Conservation (phyloP, 257 asterid genomes). For the Solanum etuberosum region DNA sequence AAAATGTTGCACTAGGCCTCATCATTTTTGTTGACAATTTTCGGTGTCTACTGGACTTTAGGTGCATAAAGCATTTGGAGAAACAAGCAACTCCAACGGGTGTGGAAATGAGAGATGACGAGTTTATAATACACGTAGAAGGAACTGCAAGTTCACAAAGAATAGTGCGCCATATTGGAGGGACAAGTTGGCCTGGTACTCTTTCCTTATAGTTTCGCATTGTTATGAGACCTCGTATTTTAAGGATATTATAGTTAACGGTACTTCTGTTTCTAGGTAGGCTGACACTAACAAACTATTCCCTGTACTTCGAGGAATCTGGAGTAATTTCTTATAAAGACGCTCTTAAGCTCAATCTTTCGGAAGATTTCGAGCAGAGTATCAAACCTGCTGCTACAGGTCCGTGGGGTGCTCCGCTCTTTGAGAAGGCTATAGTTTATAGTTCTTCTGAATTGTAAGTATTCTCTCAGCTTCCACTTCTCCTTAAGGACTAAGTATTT, state of each 20-base stretch:
- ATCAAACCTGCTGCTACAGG: conserved; percentile 70
- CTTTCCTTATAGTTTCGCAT: neutral
- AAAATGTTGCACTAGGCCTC: neutral
- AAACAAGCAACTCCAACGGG: conserved; percentile 60
- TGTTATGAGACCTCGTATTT: neutral
- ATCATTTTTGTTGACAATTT: neutral
- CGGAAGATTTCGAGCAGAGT: conserved; percentile 37
- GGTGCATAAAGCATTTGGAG: conserved; percentile 66
- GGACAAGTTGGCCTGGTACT: conserved; percentile 92
- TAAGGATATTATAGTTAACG: neutral
- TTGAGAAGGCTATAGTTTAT: conserved; percentile 70
- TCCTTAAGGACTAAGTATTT: neutral
- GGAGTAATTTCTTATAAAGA: conserved; percentile 57
- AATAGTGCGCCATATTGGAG: conserved; percentile 91
- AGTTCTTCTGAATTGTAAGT: conserved; percentile 75
- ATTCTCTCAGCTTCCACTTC: neutral
- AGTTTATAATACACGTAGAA: conserved; percentile 76
- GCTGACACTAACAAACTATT: conserved; percentile 78
- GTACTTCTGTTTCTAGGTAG: conserved; percentile 42
- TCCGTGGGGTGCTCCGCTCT: conserved; percentile 97
- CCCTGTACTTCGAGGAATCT: conserved; percentile 84
- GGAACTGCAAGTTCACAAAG: conserved; percentile 76
- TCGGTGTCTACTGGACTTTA: neutral
- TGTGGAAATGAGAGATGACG: conserved; percentile 52
- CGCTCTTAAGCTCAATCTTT: conserved; percentile 68